A percentile compares a stretch with the other conserved stretches of the same genome.
phyloP scores from a whole-genome alignment of 106 monocot species.

The Apostasia ramifera region DNA sequence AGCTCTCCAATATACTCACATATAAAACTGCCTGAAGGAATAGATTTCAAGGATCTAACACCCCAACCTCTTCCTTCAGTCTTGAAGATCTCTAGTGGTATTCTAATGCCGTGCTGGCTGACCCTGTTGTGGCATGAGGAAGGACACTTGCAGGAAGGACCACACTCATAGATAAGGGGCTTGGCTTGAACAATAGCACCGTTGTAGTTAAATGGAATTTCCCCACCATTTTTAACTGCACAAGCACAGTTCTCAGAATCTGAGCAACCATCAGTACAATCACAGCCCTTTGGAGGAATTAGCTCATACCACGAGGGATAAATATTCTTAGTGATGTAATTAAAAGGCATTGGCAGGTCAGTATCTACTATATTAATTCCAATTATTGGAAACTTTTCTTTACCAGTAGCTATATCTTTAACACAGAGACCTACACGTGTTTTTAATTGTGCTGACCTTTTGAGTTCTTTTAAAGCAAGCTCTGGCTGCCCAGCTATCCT shows the following conservation, averaged over 20 bases:
- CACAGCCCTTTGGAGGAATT: constrained; percentile 51
- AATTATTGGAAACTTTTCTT: constrained; percentile 66
- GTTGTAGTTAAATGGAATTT: constrained; percentile 84
- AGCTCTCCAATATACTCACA: constrained; percentile 89
- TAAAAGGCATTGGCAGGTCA: constrained; percentile 46
- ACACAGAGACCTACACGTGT: constrained; percentile 51
- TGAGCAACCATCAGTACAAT: constrained; percentile 56
- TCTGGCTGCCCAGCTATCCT: constrained; percentile 83
- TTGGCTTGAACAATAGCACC: constrained; percentile 85
- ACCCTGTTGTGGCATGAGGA: constrained; percentile 82
- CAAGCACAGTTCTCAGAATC: constrained; percentile 69
- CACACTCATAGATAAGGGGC: constrained; percentile 79
- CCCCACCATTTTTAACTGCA: constrained; percentile 82
- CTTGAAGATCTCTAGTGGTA: constrained; percentile 79
- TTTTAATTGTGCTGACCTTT: constrained; percentile 34
- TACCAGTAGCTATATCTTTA: constrained; percentile 76
- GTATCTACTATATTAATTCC: constrained; percentile 65
- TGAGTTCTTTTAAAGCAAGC: constrained; percentile 54
- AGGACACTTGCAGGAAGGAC: constrained; percentile 77
- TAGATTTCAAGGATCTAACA: constrained; percentile 76
- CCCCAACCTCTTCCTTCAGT: constrained; percentile 85
- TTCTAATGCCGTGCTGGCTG: constrained; percentile 65
- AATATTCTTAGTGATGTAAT: constrained; percentile 59
- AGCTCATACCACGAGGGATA: constrained; percentile 44
- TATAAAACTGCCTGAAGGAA: constrained; percentile 82